phyloP scores from a whole-genome alignment of 176 grass and related monocot genomes.

The Olyra latifolia region DNA sequence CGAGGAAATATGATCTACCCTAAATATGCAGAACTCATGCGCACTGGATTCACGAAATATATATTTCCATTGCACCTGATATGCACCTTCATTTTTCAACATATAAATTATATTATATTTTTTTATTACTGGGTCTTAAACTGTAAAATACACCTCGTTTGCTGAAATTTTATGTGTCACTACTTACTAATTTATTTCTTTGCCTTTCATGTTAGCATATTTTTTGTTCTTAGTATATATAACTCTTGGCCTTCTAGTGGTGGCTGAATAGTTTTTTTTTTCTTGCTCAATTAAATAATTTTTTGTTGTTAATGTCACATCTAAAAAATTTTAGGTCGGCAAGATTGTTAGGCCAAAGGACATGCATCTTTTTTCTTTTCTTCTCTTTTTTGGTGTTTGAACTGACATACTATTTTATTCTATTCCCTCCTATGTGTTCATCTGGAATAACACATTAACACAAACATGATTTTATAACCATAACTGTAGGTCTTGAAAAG shows the following conservation, averaged over 20 bases:
- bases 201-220: neutral
- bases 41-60: neutral
- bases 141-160: neutral
- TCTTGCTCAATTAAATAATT: neutral
- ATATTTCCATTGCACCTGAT: neutral
- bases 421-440: neutral
- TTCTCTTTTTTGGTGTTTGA: neutral
- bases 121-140: neutral
- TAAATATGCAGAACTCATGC: neutral
- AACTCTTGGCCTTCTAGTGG: neutral
- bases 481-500: slow-evolving; percentile 38
- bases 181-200: neutral
- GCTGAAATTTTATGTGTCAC: neutral
- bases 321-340: neutral
- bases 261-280: neutral
- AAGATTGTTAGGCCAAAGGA: neutral
- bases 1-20: neutral
- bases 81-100: neutral
- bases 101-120: neutral
- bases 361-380: neutral
- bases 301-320: neutral
- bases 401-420: neutral
- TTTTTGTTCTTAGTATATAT: neutral
- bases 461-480: slow-evolving; percentile 3
- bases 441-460: neutral